phyloP scores from a whole-genome alignment of 1,139 yeast species.

The Saccharomyces hybrid region DNA sequence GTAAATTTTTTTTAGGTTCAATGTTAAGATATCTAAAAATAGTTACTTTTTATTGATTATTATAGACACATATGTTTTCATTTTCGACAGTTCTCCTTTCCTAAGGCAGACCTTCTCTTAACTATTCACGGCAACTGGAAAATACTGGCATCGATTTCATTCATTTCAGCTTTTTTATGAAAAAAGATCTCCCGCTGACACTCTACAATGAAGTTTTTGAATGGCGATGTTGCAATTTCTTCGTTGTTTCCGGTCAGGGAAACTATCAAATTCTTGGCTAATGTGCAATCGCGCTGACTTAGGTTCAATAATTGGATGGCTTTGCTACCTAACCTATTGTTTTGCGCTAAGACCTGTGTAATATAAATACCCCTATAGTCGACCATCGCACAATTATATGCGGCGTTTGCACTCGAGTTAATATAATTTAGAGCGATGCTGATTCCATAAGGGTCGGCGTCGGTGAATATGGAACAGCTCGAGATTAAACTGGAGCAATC shows the following conservation, averaged over 20 bases:
- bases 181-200: conserved; percentile 32
- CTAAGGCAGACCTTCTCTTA: background rate
- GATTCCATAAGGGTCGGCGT: conserved; percentile 35
- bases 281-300: conserved; percentile 8
- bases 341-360: conserved; percentile 12
- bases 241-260: background rate
- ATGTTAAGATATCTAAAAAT: no score
- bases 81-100: no score
- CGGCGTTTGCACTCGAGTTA: conserved; percentile 5
- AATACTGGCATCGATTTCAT: conserved; percentile 11
- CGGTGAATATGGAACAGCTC: conserved; percentile 22
- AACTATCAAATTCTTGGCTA: conserved; percentile 11
- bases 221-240: background rate
- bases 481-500: conserved; percentile 3
- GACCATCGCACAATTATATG: conserved; percentile 12
- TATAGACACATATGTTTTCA: no score
- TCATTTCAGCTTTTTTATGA: conserved; percentile 33
- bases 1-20: no score
- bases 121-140: conserved; percentile 4
- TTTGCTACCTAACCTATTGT: conserved; percentile 3
- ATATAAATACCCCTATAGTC: conserved; percentile 19
- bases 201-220: conserved; percentile 12
- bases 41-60: no score
- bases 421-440: conserved; percentile 29
- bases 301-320: conserved; percentile 11